A percentile compares a stretch with the other conserved stretches of the same genome.
Conservation (phyloP, 352 stramenopile species). For the Thalassiosira hispida region DNA sequence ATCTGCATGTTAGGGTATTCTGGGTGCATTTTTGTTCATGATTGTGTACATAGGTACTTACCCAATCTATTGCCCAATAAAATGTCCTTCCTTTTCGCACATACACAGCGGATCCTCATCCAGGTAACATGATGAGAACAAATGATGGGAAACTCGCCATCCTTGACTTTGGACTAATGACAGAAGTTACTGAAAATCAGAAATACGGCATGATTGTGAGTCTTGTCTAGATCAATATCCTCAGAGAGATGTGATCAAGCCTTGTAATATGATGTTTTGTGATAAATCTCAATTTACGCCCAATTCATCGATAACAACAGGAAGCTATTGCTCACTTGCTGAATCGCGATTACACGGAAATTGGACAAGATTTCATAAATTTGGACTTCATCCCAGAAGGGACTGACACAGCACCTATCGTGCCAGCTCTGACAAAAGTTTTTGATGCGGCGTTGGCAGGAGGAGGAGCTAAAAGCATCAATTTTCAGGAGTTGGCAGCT, state of each 20-base stretch:
- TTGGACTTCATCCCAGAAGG: conserved; percentile 87
- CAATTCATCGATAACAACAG: too few species aligned
- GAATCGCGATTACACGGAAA: conserved; percentile 87
- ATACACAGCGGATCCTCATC: conserved; percentile 25
- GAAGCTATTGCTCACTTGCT: conserved; percentile 89
- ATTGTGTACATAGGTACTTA: too few species aligned
- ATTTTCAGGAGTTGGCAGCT: conserved; percentile 88
- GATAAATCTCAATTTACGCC: too few species aligned
- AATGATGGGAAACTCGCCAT: conserved; percentile 86
- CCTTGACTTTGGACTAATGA: conserved; percentile 90
- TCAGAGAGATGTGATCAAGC: too few species aligned
- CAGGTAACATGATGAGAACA: conserved; percentile 86
- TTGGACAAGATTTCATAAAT: conserved; percentile 89
- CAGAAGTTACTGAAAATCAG: conserved; percentile 87
- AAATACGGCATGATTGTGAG: conserved; percentile 91
- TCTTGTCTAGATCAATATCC: too few species aligned
- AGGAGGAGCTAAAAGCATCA: conserved; percentile 88
- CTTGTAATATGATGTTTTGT: too few species aligned
- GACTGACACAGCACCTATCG: conserved; percentile 85
- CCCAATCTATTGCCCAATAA: too few species aligned
- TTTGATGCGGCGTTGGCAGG: conserved; percentile 88
- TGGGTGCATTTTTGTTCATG: background rate
- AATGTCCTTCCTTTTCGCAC: background rate
- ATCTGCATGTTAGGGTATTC: conserved; percentile 5
- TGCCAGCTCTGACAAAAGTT: conserved; percentile 86